These are phyloP conservation scores for Claviceps fusiformis DNA, from an alignment of 2,329 filamentous ascomycete genomes.

Conservation along the genomic window DNA sequence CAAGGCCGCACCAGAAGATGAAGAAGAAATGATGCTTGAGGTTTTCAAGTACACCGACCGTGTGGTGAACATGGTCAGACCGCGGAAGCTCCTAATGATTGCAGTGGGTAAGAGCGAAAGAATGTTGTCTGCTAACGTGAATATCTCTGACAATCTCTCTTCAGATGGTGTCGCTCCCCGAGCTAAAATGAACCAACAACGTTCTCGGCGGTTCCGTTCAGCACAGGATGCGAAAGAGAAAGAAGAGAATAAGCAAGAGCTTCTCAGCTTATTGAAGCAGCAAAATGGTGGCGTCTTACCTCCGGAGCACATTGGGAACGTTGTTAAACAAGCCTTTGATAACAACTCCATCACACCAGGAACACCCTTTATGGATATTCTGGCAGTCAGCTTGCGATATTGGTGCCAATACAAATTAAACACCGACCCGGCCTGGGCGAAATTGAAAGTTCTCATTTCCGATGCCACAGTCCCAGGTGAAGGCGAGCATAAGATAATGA, in stretches of 20 bases:
- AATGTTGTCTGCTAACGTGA: not conserved
- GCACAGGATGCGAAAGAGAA: conserved; percentile 92
- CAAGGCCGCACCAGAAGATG: conserved; percentile 74
- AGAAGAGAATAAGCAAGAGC: conserved; percentile 77
- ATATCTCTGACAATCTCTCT: conserved; percentile 13
- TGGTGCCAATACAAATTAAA: conserved; percentile 98
- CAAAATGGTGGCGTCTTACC: conserved; percentile 56
- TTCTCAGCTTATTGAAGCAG: conserved; percentile 70
- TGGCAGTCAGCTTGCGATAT: conserved; percentile 80
- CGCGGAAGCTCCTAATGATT: conserved; percentile 91
- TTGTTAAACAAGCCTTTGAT: conserved; percentile 85
- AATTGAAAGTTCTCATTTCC: conserved; percentile 94
- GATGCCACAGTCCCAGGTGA: conserved; percentile 96
- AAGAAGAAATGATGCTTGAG: conserved; percentile 99
- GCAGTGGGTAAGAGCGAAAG: conserved; percentile 58
- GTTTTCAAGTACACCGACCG: conserved; percentile 98
- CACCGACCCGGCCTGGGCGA: conserved; percentile 89
- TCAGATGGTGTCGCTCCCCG: conserved; percentile 89
- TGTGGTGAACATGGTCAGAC: conserved; percentile 96
- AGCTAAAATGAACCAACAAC: conserved; percentile 99
- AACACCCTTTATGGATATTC: conserved; percentile 96
- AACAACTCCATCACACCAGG: conserved; percentile 79
- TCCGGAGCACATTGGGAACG: conserved; percentile 45
- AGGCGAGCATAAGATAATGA: conserved; percentile 99
- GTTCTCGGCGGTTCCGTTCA: conserved; percentile 85